phyloP scores from a whole-genome alignment of 768 basidiomycete genomes.

The Panaeolus papilionaceus region DNA sequence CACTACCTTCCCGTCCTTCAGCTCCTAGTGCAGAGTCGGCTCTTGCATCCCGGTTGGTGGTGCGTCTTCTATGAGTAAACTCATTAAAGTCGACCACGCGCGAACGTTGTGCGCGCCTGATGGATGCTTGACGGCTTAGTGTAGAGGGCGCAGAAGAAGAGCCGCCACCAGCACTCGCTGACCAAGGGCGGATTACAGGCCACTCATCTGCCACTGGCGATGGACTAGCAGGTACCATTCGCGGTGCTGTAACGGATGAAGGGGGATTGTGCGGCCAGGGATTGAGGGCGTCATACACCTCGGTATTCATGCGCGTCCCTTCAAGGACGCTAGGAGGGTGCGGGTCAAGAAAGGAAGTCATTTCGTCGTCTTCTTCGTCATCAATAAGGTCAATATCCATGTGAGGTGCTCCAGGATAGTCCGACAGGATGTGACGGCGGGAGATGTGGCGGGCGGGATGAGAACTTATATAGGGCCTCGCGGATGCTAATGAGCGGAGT shows the following conservation, averaged over 20 bases:
- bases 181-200: slow-evolving; percentile 40
- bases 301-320: slow-evolving; percentile 62
- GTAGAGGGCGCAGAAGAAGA: slow-evolving; percentile 31
- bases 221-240: slow-evolving; percentile 35
- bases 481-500: slow-evolving; percentile 60
- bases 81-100: slow-evolving; percentile 75
- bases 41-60: slow-evolving; percentile 45
- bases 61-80: slow-evolving; percentile 70
- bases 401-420: slow-evolving; percentile 55
- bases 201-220: slow-evolving; percentile 44
- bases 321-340: slow-evolving; percentile 43
- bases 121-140: slow-evolving; percentile 62
- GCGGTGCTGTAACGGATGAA: slow-evolving; percentile 17
- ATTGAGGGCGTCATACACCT: slow-evolving; percentile 69
- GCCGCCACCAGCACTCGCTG: slow-evolving; percentile 25
- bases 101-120: slow-evolving; percentile 62
- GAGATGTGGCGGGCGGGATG: slow-evolving; percentile 42
- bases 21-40: background rate
- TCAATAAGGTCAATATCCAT: slow-evolving; percentile 66
- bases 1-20: slow-evolving; percentile 2
- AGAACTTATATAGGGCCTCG: slow-evolving; percentile 58
- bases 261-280: slow-evolving; percentile 27
- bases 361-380: slow-evolving; percentile 68
- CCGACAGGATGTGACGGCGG: slow-evolving; percentile 44
- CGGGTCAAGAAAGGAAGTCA: slow-evolving; percentile 47